phyloP scores from a whole-genome alignment of 768 basidiomycete species.

The Boletus vermiculosoides region DNA sequence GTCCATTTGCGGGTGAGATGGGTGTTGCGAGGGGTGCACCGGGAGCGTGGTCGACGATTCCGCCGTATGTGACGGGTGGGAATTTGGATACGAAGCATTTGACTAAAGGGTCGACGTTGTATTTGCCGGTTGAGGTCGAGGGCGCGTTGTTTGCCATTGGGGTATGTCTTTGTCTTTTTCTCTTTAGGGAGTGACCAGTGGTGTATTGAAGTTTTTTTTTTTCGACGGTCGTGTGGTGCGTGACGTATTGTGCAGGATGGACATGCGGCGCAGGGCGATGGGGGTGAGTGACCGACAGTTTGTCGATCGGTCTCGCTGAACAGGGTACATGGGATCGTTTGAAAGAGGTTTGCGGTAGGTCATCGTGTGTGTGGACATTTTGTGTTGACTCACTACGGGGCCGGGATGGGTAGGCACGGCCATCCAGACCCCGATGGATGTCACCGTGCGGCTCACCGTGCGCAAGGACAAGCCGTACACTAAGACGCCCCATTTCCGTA shows the following conservation, averaged over 20 bases:
- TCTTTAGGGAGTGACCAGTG: too few species aligned
- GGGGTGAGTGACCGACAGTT: slow-evolving; percentile 41
- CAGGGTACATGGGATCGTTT: background rate
- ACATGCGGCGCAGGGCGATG: slow-evolving; percentile 66
- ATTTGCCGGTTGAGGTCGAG: slow-evolving; percentile 55
- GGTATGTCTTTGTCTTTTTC: slow-evolving; percentile 27
- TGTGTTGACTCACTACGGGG: background rate
- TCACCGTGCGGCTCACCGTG: slow-evolving; percentile 53
- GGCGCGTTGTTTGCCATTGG: slow-evolving; percentile 63
- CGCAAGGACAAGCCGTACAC: slow-evolving; percentile 56
- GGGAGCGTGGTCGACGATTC: slow-evolving; percentile 60
- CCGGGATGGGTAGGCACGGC: slow-evolving; percentile 54
- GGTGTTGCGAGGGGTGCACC: slow-evolving; percentile 51
- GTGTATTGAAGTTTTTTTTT: background rate
- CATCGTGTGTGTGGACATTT: background rate
- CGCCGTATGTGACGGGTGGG: slow-evolving; percentile 60
- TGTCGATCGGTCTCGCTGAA: background rate
- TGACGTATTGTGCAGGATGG: slow-evolving; percentile 45
- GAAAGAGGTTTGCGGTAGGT: slow-evolving; percentile 59
- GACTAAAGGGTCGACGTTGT: slow-evolving; percentile 53
- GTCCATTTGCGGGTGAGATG: slow-evolving; percentile 65
- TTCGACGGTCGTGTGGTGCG: background rate
- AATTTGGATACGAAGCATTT: slow-evolving; percentile 63
- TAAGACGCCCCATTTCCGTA: slow-evolving; percentile 55
- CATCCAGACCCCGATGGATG: slow-evolving; percentile 64